Evolutionary conservation across 2,329 filamentous ascomycete species (phyloP).

Genomic region (Pseudogymnoascus sp.): DNA sequence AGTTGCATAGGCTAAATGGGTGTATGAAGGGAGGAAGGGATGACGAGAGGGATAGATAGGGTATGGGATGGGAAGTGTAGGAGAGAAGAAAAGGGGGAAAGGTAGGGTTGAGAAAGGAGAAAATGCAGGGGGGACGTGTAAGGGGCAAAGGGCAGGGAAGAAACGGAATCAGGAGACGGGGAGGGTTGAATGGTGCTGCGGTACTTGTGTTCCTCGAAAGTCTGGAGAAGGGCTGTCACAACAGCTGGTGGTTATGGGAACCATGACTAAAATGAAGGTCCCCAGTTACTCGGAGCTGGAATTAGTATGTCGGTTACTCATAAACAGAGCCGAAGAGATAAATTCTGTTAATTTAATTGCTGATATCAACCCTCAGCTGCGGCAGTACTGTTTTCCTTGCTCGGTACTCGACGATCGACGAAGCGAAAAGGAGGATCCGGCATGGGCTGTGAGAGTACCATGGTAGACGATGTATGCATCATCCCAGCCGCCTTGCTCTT

Average conservation of each 20-base stretch:
- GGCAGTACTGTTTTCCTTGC: neutral
- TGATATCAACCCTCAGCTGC: neutral
- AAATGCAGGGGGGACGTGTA: neutral
- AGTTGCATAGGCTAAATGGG: neutral
- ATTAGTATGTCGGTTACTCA: neutral
- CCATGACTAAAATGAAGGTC: neutral
- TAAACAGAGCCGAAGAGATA: neutral
- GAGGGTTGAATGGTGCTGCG: neutral
- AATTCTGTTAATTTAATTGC: neutral
- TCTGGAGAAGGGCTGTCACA: neutral
- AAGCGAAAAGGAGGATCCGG: neutral
- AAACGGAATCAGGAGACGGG: neutral
- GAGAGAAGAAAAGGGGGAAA: neutral
- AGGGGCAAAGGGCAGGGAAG: neutral
- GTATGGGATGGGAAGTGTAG: neutral
- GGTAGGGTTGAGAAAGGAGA: neutral
- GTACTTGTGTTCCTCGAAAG: neutral
- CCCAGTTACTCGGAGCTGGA: neutral
- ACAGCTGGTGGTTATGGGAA: neutral
- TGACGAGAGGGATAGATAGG: neutral
- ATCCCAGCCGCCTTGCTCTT: neutral
- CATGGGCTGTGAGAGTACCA: slow-evolving; percentile 3
- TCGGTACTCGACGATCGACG: neutral
- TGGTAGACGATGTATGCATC: neutral
- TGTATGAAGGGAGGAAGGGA: no score